Base-by-base conservation (phyloP, 139 green algal species). In the Chlamydomonas eustigma region DNA sequence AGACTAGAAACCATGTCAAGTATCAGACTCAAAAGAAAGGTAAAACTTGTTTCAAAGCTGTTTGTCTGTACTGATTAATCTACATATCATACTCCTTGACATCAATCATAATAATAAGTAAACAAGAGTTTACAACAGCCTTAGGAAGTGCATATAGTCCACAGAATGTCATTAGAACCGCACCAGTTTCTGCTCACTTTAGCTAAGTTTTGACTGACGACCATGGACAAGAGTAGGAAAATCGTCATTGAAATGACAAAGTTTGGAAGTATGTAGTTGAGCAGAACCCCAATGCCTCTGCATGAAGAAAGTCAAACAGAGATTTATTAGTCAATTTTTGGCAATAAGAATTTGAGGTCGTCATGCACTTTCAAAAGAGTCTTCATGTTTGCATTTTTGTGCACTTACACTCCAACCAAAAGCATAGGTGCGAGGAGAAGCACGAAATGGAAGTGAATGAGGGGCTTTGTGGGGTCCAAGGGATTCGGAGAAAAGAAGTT, bases 261-360 rank as follows among this genome's bases (percentile, higher is more conserved):
- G n/a, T 35, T 3, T 3, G 75, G 75, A 25, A 80, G 37, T 3
- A 80, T 71, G 25, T 31, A 28, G 75, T 80, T 80, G 18, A 80
- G 44, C 37, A 80, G 50, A 50, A 80, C 75, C 3, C 75, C 75
- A 8, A 18, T 69, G 58, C 58, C 58, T 22, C 44, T 58, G 12
- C 44, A 58, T n/a, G n/a, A n/a, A n/a, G n/a, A n/a, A n/a, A n/a
- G n/a, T n/a, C n/a, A n/a, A n/a, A n/a, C n/a, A n/a, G n/a, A n/a
- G n/a, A n/a, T n/a, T n/a, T n/a, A n/a, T n/a, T n/a, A n/a, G n/a
- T n/a, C n/a, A n/a, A n/a, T n/a, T n/a, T n/a, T n/a, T n/a, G n/a
- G n/a, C 12, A 58, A 22, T 12, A 58, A 12, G 22, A 58, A 22
- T 58, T 28, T 28, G 44, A 58, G 44, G 12, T 22, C 12, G 12